Base-by-base conservation (phyloP, 2,329 filamentous ascomycete genomes). In the Nannizziopsis arthrosporioides region DNA sequence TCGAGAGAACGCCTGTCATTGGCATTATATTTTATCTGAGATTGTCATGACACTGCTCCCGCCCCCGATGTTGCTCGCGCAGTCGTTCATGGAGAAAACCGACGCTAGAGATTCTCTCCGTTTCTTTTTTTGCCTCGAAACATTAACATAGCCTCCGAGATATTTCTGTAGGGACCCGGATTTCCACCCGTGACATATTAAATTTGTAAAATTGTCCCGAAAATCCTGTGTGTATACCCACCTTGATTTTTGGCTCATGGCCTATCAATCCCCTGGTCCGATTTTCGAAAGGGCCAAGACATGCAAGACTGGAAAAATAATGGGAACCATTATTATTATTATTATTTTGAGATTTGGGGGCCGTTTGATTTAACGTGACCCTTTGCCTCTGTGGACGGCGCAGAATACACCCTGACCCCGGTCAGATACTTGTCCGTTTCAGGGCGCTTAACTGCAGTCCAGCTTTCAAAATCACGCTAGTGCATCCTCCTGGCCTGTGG, bases 61-160 rank as follows among this genome's bases (percentile, higher is more conserved):
- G 12, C 10, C 32, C 32, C 32, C 18, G 34, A 12, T 8, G 4
- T 32, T 22, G 5, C 9, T 17, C 19, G 17, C 22, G 12, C 11
- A 35, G 42, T 14, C 18, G 12, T n/a, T 2, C n/a, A 10, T 7
- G 19, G 38, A 38, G 2, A 14, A 40, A 19, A 19, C 14, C 3
- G 36, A 17, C 14, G 36, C 30, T 35, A 37, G 32, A 38, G 30
- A 27, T 27, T 27, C 22, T 12, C 12, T 14, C 18, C 19, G 19
- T 37, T 44, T 44, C 43, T 45, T 31, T 45, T 45, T 45, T 45
- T 38, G 35, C 34, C 34, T 45, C 43, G 38, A 38, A 34, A 45
- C 22, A 27, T 27, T n/a, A 27, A 27, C 22, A 27, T 27, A 27
- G 22, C 22, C 22, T 27, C 22, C 22, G 7, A 27, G 22, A 27